Evolutionary conservation across 2,329 filamentous ascomycete genomes (phyloP), one percentile per base, ranked within the genome.

Genomic region (Phialophora expanda): DNA sequence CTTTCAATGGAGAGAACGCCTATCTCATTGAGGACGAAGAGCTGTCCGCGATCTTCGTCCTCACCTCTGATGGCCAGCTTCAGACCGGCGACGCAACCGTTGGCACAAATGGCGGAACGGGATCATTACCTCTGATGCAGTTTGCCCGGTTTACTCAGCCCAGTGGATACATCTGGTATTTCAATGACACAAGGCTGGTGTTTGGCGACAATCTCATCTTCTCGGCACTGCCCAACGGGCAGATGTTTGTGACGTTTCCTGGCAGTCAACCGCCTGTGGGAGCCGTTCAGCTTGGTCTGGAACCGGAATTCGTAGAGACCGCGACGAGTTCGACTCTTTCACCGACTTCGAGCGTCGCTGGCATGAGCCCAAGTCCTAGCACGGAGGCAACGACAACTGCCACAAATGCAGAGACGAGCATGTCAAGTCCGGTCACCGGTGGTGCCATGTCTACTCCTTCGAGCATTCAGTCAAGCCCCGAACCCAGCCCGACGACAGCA

Each of bases 161-260:
- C 1, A 55, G 51, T 34, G 63, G 34, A 1, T 61, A 63, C 28
- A 48, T 12, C 12, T 68, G 66, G 66, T 56, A 34, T 14, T 64
- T 66, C 53, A 48, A 66, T n/a, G 66, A 53, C 4, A 50, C 48
- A 17, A 55, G 24, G 9, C 44, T 68, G 60, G 53, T 44, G 17
- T 68, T 64, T 41, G 66, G 63, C 12, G 41, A 66, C 22, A 54
- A 61, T 1, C 6, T 46, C 24, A 56, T 51, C n/a, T 68, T 68
- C 53, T 62, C 50, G 20, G 57, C 56, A 14, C 22, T 48, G 41
- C 11, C 17, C 17, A 34, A 56, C 44, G 63, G 63, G 6, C 59
- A 50, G 57, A 12, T 68, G 20, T 46, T 51, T 34, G 63, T 62
- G 8, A 41, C 58, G 12, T 68, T 68, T 44, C 38, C 55, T 30